Percentiles rank a stretch among this genome's conserved stretches.
Conservation (phyloP, 257 asterid genomes). For the Solanum virginianum region DNA sequence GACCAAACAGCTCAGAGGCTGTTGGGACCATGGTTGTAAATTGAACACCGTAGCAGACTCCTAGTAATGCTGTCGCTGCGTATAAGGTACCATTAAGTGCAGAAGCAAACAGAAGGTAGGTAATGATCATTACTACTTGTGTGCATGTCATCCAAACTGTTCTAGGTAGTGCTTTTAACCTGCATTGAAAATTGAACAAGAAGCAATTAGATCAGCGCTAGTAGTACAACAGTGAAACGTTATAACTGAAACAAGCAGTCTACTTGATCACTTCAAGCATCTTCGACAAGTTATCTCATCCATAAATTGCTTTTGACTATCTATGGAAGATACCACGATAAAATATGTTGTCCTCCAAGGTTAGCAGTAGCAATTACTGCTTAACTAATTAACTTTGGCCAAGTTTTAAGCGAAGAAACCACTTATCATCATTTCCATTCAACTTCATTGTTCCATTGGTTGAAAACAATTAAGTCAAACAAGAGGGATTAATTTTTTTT, state of each 20-base stretch:
- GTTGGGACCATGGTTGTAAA: constrained; percentile 55
- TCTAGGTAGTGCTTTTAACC: constrained; percentile 51
- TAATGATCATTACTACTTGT: constrained; percentile 43
- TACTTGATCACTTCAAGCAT: neutral
- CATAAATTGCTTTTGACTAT: neutral
- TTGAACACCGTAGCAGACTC: constrained; percentile 59
- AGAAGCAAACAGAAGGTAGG: constrained; percentile 53
- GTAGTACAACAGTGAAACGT: neutral
- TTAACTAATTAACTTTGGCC: neutral
- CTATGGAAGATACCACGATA: neutral
- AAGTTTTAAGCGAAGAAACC: neutral
- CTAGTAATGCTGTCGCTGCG: constrained; percentile 47
- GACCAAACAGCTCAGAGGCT: constrained; percentile 63
- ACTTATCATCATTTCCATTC: neutral
- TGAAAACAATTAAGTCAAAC: neutral
- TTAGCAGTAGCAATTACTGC: neutral
- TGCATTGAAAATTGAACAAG: constrained; percentile 9
- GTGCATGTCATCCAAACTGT: constrained; percentile 52
- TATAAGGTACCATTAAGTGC: constrained; percentile 31
- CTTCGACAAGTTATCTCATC: neutral
- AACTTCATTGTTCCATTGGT: neutral
- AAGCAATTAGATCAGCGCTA: neutral
- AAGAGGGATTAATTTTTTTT: neutral
- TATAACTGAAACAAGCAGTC: neutral
- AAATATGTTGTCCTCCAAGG: neutral